Evolutionary conservation across 208 protist genomes (phyloP), one percentile per base, ranked within the genome.

Genomic region (Dictyostelium gargantuum): DNA sequence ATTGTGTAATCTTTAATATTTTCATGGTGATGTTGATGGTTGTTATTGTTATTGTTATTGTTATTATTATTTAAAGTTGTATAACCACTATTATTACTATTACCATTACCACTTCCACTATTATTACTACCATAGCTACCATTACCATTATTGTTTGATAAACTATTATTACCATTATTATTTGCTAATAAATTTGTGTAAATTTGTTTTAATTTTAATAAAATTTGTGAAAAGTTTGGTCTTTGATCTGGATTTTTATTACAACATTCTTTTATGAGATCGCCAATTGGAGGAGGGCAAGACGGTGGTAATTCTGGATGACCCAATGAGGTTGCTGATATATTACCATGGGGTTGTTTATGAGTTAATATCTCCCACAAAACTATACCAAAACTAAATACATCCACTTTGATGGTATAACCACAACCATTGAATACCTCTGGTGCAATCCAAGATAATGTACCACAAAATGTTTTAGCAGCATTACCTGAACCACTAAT

Each of bases 401-500:
- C 58, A 58, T 91, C 84, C 4, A 58, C 84, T 73, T 91, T 66
- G 2, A 50, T 80, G 0, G 61, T 54, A 2, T 93, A 93, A 21
- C 61, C 61, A 13, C 54, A 9, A 50, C 44, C 48, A 48, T 13
- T 26, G 61, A 89, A 89, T 1, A 89, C 70, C 5, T 89, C 89
- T 17, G 89, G 89, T 48, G 89, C 79, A 38, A 84, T 85, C 66
- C 68, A 93, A n/a, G 52, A 40, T 1, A 85, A 13, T 6, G 76
- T 93, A n/a, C 82, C 92, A 66, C 76, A 85, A 38, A 85, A 85
- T 10, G 82, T 92, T n/a, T 80, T 74, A 4, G 66, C 82, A 6
- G 42, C 13, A 42, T 42, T 73, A 23, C 44, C 61, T 21, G 10
- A 21, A 11, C 52, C 6, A 32, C 19, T 21, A 1, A 82, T 52